Evolutionary conservation across 345 rosid genomes (phyloP), one percentile per base, ranked within the genome.

Genomic region (Heritiera littoralis): DNA sequence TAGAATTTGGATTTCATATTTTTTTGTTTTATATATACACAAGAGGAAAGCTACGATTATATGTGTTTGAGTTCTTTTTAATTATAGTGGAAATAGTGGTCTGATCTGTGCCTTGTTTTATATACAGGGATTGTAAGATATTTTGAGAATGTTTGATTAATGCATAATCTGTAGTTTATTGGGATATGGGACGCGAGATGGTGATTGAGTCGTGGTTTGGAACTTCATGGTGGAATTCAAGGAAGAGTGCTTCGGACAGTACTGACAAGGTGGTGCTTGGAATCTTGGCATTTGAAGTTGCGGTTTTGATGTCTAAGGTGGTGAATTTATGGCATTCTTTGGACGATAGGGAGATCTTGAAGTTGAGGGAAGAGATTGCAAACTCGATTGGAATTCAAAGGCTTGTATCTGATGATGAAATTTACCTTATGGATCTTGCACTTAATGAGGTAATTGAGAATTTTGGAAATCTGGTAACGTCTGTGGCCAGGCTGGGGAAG

Each of bases 271-370:
- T 78, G 58, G 81, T 45, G 12, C 79, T 89, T 51, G 96, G 92
- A 56, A 85, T 90, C 60, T 79, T 92, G 81, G 89, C 96, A 41
- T 90, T 81, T 80, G 95, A 90, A 80, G 89, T 90, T 63, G 87
- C 88, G 14, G 67, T 86, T 69, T 84, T 92, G 85, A 89, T 90
- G 93, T 87, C 85, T 23, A 85, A 85, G 80, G 80, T 90, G 30
- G 85, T 84, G 48, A 85, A 75, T 78, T 79, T 92, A 65, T 92
- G 96, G 93, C 86, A 85, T 74, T 83, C 65, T 60, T 84, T 87
- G 82, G 82, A 81, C 56, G 91, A 90, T 2, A 74, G 77, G 60
- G 91, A 90, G 85, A 75, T 87, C 4, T 4, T 7, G 8, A 82
- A 84, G 80, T 79, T 86, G 80, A 88, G 85, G 68, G 89, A 88